Base-by-base conservation (phyloP, 352 stramenopile species). In the Globisporangium emineosum region DNA sequence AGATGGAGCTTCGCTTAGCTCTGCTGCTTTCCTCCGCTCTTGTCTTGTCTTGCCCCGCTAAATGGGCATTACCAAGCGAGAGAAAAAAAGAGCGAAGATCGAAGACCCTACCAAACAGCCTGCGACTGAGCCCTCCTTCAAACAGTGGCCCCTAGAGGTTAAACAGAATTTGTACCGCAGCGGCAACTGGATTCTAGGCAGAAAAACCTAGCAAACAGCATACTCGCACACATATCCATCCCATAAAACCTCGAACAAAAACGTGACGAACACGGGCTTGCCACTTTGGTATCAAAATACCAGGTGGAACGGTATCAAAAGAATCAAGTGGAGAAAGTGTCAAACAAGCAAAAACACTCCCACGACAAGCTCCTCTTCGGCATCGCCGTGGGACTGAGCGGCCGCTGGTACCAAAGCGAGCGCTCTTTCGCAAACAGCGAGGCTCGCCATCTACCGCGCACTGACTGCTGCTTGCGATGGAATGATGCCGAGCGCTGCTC, bases 31-130 rank as follows among this genome's bases (percentile, higher is more conserved):
- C 30, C 45, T 52, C 40, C 17, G 17, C 40, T 47, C 40, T 47
- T 47, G 40, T 47, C 40, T 47, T 47, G 51, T 29, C 29, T 19
- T 35, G 29, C 19, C n/a, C n/a, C n/a, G 30, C 52, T 30, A 58
- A 58, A 58, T 58, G 52, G 52, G 52, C 52, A 58, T 58, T 58
- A 45, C 19, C 21, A 35, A 21, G 55, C 25, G 35, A 60, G 54
- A 52, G 53, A 59, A 35, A 59, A 23, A 61, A 37, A 60, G 13
- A 51, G 40, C 35, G 33, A 61, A 61, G 55, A 61, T 61, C 55
- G 55, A 51, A 61, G 55, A 52, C 3, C 10, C 55, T 51, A 5
- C 4, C 23, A 23, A 61, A 61, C 5, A 61, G 55, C 25, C 55
- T 61, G 35, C 7, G 8, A 3, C 2, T 37, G 35, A 51, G 55